Conservation (phyloP, 2,329 filamentous ascomycete genomes). For the Claviceps lovelessii region DNA sequence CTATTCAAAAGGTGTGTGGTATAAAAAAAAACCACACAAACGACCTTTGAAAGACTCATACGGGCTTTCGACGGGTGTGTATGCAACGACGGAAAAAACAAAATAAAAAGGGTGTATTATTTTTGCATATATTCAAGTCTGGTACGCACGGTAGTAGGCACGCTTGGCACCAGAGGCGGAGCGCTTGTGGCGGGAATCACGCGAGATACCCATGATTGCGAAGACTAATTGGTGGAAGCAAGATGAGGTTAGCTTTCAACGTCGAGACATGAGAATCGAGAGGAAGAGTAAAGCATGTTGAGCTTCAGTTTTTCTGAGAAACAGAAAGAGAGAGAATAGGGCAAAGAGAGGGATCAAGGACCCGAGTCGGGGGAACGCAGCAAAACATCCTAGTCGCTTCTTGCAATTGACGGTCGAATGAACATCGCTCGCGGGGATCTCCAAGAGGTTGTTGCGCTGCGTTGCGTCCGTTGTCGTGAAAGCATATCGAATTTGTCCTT, state of each 20-base stretch:
- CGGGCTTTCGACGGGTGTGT: constrained; percentile 44
- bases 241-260: constrained; percentile 9
- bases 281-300: background rate
- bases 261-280: background rate
- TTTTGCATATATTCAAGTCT: constrained; percentile 4
- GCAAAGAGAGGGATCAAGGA: too few species aligned
- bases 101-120: constrained; percentile 2
- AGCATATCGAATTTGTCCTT: background rate
- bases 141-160: constrained; percentile 69
- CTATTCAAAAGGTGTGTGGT: constrained; percentile 5
- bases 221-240: constrained; percentile 35
- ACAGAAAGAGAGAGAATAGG: background rate
- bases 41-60: constrained; percentile 27
- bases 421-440: background rate
- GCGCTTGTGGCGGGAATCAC: constrained; percentile 99
- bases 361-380: background rate
- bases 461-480: background rate
- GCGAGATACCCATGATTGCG: constrained; percentile 98
- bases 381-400: background rate
- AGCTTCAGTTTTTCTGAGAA: background rate
- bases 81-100: constrained; percentile 8
- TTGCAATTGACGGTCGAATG: background rate
- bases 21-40: background rate
- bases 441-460: background rate
- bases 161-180: constrained; percentile 97